Base-by-base conservation (phyloP, 208 protist genomes). In the Trypanosoma conorhini region DNA sequence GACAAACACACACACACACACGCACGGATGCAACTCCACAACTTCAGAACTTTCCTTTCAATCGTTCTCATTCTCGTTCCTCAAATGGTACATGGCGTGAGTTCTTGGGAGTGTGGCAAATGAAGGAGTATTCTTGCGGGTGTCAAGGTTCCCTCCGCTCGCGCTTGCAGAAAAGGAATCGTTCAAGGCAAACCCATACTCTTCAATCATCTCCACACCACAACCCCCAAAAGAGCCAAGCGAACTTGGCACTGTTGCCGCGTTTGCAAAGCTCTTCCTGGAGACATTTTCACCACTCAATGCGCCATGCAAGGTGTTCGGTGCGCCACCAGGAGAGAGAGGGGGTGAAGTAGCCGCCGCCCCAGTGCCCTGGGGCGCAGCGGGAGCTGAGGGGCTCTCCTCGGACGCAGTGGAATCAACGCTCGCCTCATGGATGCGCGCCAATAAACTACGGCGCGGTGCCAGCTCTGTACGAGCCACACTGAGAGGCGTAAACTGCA, bases 111-210 rank as follows among this genome's bases (percentile, higher is more conserved):
- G 42, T 17, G 24, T 66, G 8, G 61, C 38, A 9, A 44, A 66
- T 15, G 61, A 54, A 22, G 9, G 10, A 24, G 1, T 21, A 42
- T 35, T n/a, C 56, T 19, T 42, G 24, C 12, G 17, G 5, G 19
- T 26, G 26, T n/a, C 24, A 35, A 26, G 1, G 26, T 3, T 46
- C 42, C 15, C 42, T 46, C 12, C 24, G 51, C 35, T 48, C 46
- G 21, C 22, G 61, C 26, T 64, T 40, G 21, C 7, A 0, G 19
- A 28, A 55, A 63, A 59, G n/a, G 62, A 67, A 48, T 57, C 30
- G 9, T 67, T 33, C 35, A 62, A 19, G 19, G 44, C 33, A 38
- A 63, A 50, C 19, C 67, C 62, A 28, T 38, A 75, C 10, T 75
- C 70, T 44, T 62, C 40, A 22, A 48, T 38, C 17, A 62, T 62